Evolutionary conservation across 1,284 basidiomycete species (phyloP).

Genomic region (Apiotrichum brassicae): DNA sequence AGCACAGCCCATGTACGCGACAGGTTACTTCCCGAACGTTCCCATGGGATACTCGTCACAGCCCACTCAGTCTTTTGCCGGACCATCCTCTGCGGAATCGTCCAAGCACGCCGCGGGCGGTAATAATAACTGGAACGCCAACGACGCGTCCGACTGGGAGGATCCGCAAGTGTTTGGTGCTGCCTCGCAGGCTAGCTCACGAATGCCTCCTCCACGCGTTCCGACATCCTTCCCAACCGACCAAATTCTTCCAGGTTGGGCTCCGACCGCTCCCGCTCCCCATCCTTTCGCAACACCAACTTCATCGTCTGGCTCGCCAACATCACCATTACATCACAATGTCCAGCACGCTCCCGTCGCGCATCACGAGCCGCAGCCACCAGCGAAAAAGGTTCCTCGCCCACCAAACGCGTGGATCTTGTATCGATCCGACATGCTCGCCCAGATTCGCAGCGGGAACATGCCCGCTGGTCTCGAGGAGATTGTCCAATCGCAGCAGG

Average conservation of each 20-base stretch:
- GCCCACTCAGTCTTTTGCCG: background rate
- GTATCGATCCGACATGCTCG: conserved; percentile 67
- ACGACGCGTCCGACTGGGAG: background rate
- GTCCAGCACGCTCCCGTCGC: background rate
- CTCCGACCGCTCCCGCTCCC: background rate
- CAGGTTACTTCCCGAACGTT: background rate
- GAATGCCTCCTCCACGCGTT: background rate
- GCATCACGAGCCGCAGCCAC: background rate
- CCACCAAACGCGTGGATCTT: conserved; percentile 89
- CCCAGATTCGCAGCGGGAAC: conserved; percentile 1
- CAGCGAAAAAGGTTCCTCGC: conserved; percentile 40
- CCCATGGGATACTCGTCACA: background rate
- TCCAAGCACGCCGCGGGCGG: background rate
- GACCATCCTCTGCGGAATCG: background rate
- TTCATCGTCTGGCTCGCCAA: background rate
- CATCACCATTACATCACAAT: background rate
- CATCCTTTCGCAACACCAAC: background rate
- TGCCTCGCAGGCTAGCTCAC: background rate
- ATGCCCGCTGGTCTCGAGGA: background rate
- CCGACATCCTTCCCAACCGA: background rate
- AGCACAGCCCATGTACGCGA: background rate
- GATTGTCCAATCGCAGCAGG: background rate
- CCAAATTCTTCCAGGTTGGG: background rate
- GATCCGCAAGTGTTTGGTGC: background rate
- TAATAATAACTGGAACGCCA: background rate